Evolutionary conservation across 495 filamentous ascomycete species (phyloP).

Genomic region (Tuber aestivum): DNA sequence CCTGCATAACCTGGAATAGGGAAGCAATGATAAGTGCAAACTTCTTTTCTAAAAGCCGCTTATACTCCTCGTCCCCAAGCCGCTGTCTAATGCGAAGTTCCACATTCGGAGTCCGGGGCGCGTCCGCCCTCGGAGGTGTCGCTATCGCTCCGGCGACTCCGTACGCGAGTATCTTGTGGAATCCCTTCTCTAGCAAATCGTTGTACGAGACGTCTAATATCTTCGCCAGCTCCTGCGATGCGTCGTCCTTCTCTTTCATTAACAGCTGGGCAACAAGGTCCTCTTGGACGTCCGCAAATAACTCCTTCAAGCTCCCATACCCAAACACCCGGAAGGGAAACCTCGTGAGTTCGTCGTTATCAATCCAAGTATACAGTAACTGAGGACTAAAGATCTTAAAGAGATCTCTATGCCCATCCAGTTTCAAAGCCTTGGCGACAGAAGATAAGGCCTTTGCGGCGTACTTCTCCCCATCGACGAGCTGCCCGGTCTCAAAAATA

Average conservation of each 20-base stretch:
- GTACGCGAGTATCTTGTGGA: conserved; percentile 78
- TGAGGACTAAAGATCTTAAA: conserved; percentile 88
- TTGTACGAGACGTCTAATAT: conserved; percentile 52
- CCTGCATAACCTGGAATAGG: conserved; percentile 64
- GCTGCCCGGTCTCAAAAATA: conserved; percentile 79
- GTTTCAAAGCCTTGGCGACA: conserved; percentile 59
- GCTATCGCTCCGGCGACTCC: conserved; percentile 72
- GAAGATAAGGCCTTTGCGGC: conserved; percentile 62
- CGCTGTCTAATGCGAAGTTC: conserved; percentile 63
- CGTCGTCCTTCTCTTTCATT: conserved; percentile 68
- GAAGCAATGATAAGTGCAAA: conserved; percentile 70
- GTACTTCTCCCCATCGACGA: conserved; percentile 58
- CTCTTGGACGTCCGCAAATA: conserved; percentile 66
- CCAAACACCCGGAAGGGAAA: conserved; percentile 76
- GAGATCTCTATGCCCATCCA: conserved; percentile 59
- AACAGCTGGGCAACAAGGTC: conserved; percentile 77
- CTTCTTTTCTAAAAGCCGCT: conserved; percentile 55
- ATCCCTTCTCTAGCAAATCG: conserved; percentile 60
- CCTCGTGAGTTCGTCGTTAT: conserved; percentile 49
- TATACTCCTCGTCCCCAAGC: conserved; percentile 61
- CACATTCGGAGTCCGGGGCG: conserved; percentile 52
- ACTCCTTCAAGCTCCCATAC: conserved; percentile 61
- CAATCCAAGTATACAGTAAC: conserved; percentile 79
- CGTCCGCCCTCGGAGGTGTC: conserved; percentile 51
- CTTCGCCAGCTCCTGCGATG: conserved; percentile 54